Evolutionary conservation across 208 protist species (phyloP), one percentile per base, ranked within the genome.

Genomic region (Naegleria lovaniensis): DNA sequence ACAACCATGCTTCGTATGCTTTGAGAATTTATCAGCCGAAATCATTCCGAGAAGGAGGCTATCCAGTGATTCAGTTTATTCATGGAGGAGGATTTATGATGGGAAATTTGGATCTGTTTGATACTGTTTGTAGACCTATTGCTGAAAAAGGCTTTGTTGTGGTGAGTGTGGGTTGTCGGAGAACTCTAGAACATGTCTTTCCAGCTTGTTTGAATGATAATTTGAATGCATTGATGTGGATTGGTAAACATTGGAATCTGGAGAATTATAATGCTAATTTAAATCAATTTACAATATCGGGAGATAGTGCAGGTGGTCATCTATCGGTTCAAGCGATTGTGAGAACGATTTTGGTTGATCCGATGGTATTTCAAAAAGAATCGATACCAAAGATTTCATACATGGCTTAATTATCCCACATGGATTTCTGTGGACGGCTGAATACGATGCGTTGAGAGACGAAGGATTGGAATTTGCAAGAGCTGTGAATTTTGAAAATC

Each of bases 21-120:
- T 75, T 84, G 33, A 84, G 76, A 84, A 15, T 84, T 36, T 84
- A 84, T 40, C 33, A 41, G 19, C 76, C 76, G 40, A 84, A 84
- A 16, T 6, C 4, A 15, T 1, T 40, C 9, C 36, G 25, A 84
- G n/a, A 84, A 25, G 33, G 36, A 84, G 36, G 36, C 7, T 40
- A 41, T 36, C 76, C 76, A 19, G 16, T 84, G 7, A 15, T 36
- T 6, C 7, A 41, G 7, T 85, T 43, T 85, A 38, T 85, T 29
- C 79, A 85, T 85, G 79, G 79, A 25, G 79, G 79, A 41, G 79
- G 79, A 6, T 85, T 4, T 4, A 29, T 85, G 11, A 43, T 85
- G 4, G 33, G 11, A 33, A 9, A 38, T 85, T 6, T 85, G 6
- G 79, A 85, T 85, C 5, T 43, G 9, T 41, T 5, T 40, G n/a